Conservation (phyloP, 1,139 yeast species). For the Yamadazyma dushanensis region DNA sequence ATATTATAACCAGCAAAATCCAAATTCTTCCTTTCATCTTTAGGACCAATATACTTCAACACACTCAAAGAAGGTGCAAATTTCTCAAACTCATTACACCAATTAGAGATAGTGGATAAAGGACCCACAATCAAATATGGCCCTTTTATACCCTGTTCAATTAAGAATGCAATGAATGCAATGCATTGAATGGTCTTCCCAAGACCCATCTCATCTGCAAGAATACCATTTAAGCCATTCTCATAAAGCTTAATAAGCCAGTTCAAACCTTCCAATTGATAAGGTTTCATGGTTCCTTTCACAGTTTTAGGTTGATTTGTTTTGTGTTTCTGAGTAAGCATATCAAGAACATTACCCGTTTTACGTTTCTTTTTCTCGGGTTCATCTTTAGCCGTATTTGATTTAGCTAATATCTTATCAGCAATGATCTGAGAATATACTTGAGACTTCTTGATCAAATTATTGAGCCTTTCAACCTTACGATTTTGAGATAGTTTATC, state of each 20-base stretch:
- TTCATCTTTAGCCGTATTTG: background rate
- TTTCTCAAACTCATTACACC: slow-evolving; percentile 68
- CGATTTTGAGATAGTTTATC: slow-evolving; percentile 35
- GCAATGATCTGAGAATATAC: slow-evolving; percentile 81
- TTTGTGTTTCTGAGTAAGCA: slow-evolving; percentile 22
- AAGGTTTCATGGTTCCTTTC: slow-evolving; percentile 68
- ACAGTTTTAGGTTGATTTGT: slow-evolving; percentile 63
- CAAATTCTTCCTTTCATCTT: slow-evolving; percentile 48
- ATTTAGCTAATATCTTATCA: slow-evolving; percentile 53
- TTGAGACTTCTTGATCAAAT: slow-evolving; percentile 78
- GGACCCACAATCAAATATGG: slow-evolving; percentile 90
- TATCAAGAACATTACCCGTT: slow-evolving; percentile 13
- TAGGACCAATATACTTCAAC: slow-evolving; percentile 65
- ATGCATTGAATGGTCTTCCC: slow-evolving; percentile 92
- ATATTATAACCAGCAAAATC: slow-evolving; percentile 39
- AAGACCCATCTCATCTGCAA: slow-evolving; percentile 97
- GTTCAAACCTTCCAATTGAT: slow-evolving; percentile 86
- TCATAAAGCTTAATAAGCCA: slow-evolving; percentile 89
- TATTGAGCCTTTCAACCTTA: slow-evolving; percentile 64
- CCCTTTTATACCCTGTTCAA: slow-evolving; percentile 78
- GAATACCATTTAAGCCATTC: slow-evolving; percentile 90
- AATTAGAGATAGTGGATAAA: slow-evolving; percentile 79
- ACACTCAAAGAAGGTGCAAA: slow-evolving; percentile 76
- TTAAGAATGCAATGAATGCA: slow-evolving; percentile 69
- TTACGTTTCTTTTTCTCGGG: slow-evolving; percentile 9